These are phyloP conservation scores for Wickerhamomyces bovis DNA, from an alignment of 805 yeast species.

Conservation along the genomic window DNA sequence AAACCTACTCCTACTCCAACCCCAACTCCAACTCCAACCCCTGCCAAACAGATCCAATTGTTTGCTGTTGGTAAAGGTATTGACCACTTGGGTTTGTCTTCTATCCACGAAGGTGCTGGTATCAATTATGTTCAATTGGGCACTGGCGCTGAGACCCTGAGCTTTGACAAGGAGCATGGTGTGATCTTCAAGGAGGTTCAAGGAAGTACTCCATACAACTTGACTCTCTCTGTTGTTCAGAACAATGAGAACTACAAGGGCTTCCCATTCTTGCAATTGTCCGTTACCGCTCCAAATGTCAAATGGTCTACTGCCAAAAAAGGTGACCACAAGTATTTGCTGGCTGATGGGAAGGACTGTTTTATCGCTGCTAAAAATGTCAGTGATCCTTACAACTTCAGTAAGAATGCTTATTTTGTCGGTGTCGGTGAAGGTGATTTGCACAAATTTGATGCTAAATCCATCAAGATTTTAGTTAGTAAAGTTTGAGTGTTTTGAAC, in stretches of 20 bases:
- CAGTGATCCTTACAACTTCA: conserved; percentile 37
- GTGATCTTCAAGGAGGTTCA: conserved; percentile 4
- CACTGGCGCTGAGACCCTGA: conserved; percentile 2
- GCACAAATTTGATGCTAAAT: not conserved
- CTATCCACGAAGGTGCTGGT: conserved; percentile 18
- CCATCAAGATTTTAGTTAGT: not conserved
- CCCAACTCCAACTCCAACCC: not conserved
- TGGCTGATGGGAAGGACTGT: conserved; percentile 26
- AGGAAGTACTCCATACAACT: conserved; percentile 1
- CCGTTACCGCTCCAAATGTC: conserved; percentile 6
- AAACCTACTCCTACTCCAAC: not conserved
- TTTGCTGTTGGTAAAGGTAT: not conserved
- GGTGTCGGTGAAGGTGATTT: conserved; percentile 7
- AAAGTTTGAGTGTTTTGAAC: too few relatives aligned
- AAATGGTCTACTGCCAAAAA: conserved; percentile 7
- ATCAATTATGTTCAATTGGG: conserved; percentile 15
- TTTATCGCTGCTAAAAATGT: conserved; percentile 40
- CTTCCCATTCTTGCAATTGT: conserved; percentile 14
- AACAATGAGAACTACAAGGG: conserved; percentile 1
- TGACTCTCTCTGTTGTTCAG: conserved; percentile 5
- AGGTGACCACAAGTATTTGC: not conserved
- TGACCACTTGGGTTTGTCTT: conserved; percentile 1
- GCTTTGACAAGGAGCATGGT: conserved; percentile 5
- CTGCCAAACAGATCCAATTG: not conserved
- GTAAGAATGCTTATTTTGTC: conserved; percentile 25